Base-by-base conservation (phyloP, 148 eudicot genomes). In the Rhododendron ovatum region DNA sequence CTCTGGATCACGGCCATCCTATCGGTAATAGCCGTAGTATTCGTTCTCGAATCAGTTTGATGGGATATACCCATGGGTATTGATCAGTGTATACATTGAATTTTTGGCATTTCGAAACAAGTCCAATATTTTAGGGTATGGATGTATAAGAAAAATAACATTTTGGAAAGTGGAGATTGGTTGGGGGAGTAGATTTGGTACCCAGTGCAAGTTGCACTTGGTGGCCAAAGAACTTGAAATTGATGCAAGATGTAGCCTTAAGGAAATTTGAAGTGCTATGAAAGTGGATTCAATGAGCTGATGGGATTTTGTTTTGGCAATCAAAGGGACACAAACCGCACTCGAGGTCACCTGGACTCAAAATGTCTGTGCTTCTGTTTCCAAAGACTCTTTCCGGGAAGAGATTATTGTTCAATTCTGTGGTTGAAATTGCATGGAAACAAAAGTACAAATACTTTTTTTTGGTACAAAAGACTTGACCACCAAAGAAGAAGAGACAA, bases 1-100 rank as follows among this genome's bases (percentile, higher is more conserved):
- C 98, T 30, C 80, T 95, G 83, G 91, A 91, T 83, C 91, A 93
- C 86, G 94, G 92, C 3, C 87, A 89, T 87, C 67, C 93, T 0
- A 26, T 81, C 59, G 86, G 85, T 59, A 88, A 85, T 55, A 89
- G 81, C 22, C 91, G 67, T 4, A 87, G 82, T 50, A 17, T 88
- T 35, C 92, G 93, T 53, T 87, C 88, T 80, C 89, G 93, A 86
- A 69, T 47, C 26, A 80, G 15, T 33, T 67, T 83, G 5, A 77
- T 81, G 80, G 92, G 88, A 57, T 83, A 89, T 80, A 26, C 75
- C 78, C 87, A 45, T 14, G 91, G 90, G 61, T 90, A 88, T 86
- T 90, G 86, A 86, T 86, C 76, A 50, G 33, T 85, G 82, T 80
- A 89, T 83, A 84, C 88, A 80, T 75, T 14, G 37, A 85, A 39